Conservation (phyloP, 306 rosid genomes). For the Pyrus pyrifolia region DNA sequence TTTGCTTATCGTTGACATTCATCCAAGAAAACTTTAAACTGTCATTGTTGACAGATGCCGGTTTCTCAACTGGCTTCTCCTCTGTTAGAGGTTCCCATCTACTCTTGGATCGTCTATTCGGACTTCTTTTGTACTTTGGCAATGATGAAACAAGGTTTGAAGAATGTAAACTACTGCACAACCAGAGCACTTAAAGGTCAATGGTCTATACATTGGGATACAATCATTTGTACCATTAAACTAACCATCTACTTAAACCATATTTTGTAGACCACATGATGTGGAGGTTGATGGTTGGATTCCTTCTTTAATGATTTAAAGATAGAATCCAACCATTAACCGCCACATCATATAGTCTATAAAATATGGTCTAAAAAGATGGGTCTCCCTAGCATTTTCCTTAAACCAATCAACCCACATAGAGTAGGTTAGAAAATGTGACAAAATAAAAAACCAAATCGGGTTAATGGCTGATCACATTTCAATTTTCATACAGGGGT, state of each 20-base stretch:
- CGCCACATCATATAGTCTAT: background rate
- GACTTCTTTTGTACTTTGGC: slow-evolving; percentile 71
- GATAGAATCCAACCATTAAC: background rate
- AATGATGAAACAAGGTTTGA: slow-evolving; percentile 35
- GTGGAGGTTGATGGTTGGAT: background rate
- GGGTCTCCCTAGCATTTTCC: too few relatives aligned
- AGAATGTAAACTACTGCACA: slow-evolving; percentile 44
- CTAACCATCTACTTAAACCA: background rate
- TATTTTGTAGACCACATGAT: background rate
- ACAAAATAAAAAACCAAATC: background rate
- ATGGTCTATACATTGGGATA: background rate
- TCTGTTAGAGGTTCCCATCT: slow-evolving; percentile 97
- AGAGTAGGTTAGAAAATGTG: background rate
- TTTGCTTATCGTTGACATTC: slow-evolving; percentile 46
- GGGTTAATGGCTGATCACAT: background rate
- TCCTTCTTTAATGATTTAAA: background rate
- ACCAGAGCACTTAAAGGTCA: background rate
- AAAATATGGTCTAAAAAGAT: background rate
- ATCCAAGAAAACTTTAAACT: slow-evolving; percentile 53
- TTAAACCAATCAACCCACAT: background rate
- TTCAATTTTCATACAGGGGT: background rate
- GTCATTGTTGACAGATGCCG: slow-evolving; percentile 31
- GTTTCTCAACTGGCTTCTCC: slow-evolving; percentile 57
- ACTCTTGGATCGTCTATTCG: slow-evolving; percentile 70
- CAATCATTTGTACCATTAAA: background rate